These are phyloP conservation scores for Sarcodon aspratus DNA, from an alignment of 768 basidiomycete species.

Conservation along the genomic window DNA sequence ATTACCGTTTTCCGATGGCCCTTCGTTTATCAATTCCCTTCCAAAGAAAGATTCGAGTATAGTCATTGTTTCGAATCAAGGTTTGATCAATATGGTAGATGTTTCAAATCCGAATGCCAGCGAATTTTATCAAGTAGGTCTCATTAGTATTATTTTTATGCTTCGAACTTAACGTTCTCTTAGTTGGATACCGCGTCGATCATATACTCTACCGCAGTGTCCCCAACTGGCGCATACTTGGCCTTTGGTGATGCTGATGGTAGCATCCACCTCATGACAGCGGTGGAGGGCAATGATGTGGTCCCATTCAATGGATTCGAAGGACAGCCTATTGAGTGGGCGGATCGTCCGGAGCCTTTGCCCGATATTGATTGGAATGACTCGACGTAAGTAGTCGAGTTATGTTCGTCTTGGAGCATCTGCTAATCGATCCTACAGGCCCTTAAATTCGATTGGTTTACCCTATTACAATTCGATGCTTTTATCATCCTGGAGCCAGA, in stretches of 20 bases:
- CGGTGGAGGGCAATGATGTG: conserved; percentile 47
- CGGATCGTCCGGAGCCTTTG: conserved; percentile 56
- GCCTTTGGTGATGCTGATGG: conserved; percentile 90
- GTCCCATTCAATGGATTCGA: conserved; percentile 83
- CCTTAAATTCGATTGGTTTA: conserved; percentile 81
- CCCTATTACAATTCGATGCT: conserved; percentile 71
- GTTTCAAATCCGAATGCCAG: conserved; percentile 54
- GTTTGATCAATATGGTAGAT: conserved; percentile 80
- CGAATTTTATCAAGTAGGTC: conserved; percentile 71
- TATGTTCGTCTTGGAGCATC: neutral
- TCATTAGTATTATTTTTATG: neutral
- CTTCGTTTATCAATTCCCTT: conserved; percentile 74
- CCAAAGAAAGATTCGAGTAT: conserved; percentile 69
- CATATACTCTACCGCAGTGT: conserved; percentile 70
- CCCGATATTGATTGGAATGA: conserved; percentile 76
- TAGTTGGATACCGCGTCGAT: conserved; percentile 68
- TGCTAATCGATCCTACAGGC: conserved; percentile 30
- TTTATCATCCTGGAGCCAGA: conserved; percentile 51
- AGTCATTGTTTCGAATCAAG: conserved; percentile 67
- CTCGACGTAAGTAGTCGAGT: conserved; percentile 45
- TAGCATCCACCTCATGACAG: conserved; percentile 69
- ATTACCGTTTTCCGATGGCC: conserved; percentile 77
- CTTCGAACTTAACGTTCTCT: neutral
- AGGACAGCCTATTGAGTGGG: conserved; percentile 79
- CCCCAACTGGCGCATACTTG: conserved; percentile 82